A percentile compares a stretch with the other conserved stretches of the same genome.
phyloP scores from a whole-genome alignment of 2,329 filamentous ascomycete genomes.

The Penicillium sp. region DNA sequence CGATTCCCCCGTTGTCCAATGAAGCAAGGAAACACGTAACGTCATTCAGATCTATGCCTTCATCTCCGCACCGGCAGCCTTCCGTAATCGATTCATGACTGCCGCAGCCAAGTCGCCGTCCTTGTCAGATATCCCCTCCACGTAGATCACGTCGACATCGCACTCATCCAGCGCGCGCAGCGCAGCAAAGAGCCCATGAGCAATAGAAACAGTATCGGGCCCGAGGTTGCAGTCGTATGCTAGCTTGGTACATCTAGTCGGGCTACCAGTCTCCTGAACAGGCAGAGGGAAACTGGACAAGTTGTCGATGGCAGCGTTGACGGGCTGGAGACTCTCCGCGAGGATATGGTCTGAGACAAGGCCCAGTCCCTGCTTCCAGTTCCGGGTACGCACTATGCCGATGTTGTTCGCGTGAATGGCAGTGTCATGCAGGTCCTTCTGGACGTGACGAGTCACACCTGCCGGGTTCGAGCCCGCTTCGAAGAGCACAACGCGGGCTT shows the following conservation, averaged over 20 bases:
- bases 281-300: conserved; percentile 28
- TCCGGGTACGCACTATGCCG: conserved; percentile 40
- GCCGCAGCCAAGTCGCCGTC: conserved; percentile 79
- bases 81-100: conserved; percentile 77
- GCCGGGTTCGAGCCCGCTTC: conserved; percentile 50
- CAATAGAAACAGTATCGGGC: conserved; percentile 65
- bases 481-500: conserved; percentile 78
- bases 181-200: conserved; percentile 81
- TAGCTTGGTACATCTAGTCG: conserved; percentile 24
- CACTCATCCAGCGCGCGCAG: conserved; percentile 77
- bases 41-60: conserved; percentile 38
- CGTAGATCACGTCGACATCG: conserved; percentile 76
- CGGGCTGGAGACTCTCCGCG: conserved; percentile 18
- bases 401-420: conserved; percentile 30
- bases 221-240: conserved; percentile 71
- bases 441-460: conserved; percentile 31
- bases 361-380: conserved; percentile 32
- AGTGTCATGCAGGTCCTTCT: conserved; percentile 30
- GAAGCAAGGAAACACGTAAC: conserved; percentile 6
- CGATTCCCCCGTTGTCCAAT: background rate
- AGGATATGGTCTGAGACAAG: conserved; percentile 23
- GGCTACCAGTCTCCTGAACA: conserved; percentile 21
- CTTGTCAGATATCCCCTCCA: conserved; percentile 72
- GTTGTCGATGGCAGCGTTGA: conserved; percentile 25
- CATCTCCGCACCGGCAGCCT: conserved; percentile 61